Conservation (phyloP, 2,329 filamentous ascomycete genomes). For the Sarocladium oryzae region DNA sequence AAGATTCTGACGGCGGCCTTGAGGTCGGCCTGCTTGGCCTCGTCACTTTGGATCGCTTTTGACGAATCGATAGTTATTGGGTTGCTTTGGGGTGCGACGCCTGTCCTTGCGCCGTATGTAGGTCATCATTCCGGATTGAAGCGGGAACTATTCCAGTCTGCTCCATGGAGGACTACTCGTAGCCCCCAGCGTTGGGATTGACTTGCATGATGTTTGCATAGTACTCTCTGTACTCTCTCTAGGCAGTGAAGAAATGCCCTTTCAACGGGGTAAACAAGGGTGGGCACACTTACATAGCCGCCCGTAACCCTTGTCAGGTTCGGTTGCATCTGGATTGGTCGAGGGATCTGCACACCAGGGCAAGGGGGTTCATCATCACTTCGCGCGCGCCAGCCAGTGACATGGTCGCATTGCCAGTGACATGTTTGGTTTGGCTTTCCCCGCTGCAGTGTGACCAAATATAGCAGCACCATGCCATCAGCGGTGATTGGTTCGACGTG, state of each 20-base stretch:
- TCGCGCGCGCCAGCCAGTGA: conserved; percentile 35
- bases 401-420: conserved; percentile 12
- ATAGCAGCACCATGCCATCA: conserved; percentile 22
- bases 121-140: background rate
- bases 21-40: background rate
- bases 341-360: conserved; percentile 10
- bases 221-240: no score
- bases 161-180: no score
- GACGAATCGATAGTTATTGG: background rate
- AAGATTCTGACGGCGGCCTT: no score
- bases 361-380: conserved; percentile 15
- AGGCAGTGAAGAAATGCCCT: no score
- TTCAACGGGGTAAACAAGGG: no score
- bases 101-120: background rate
- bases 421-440: conserved; percentile 13
- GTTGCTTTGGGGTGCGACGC: background rate
- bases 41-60: background rate
- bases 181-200: no score
- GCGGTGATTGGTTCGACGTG: conserved; percentile 25
- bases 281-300: no score
- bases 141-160: no score
- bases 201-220: no score
- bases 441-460: conserved; percentile 23
- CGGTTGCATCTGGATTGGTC: conserved; percentile 16
- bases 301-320: conserved; percentile 7